Evolutionary conservation across 1,284 basidiomycete species (phyloP), one percentile per base, ranked within the genome.

Genomic region (Melampsora larici-populina): DNA sequence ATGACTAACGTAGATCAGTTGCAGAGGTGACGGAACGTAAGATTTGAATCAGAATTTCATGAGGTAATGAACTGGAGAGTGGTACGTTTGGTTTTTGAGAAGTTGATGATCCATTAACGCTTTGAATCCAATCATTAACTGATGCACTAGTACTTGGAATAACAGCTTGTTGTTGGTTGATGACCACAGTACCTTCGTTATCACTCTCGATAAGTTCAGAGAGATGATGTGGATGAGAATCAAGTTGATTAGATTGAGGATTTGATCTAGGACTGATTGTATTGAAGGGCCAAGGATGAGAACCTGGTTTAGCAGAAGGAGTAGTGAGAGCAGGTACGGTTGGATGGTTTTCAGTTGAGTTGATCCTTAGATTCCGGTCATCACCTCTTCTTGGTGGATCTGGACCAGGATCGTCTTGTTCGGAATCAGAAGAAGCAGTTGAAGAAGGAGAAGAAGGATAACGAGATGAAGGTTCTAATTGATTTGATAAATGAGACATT

Each of bases 41-140:
- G 81, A 98, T 91, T 85, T 97, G 90, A n/a, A 94, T 91, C 80
- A 98, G 89, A 62, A 97, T 89, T 84, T 97, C 95, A 72, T 93
- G 90, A 1, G 94, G 95, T 8, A 97, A 86, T 62, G 81, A 81
- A 66, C 82, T 83, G 31, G 84, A 80, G 70, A 78, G 64, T 7
- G 65, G 40, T 18, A 17, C 33, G 48, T 29, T 51, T 31, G 64
- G 33, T 73, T 73, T 29, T 49, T 29, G 33, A 18, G 33, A 1
- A 7, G 33, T n/a, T 36, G 24, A 17, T 48, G 31, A 48, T n/a
- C 43, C n/a, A 43, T 48, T 40, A n/a, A 40, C 24, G 46, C 6
- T 5, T 31, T 58, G 46, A 55, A 55, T 55, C 51, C 51, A 55
- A 21, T 55, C 21, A 15, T 21, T 55, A 7, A 55, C 51, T 11